Evolutionary conservation across 2,329 filamentous ascomycete genomes (phyloP).

Genomic region (Nemania serpens): DNA sequence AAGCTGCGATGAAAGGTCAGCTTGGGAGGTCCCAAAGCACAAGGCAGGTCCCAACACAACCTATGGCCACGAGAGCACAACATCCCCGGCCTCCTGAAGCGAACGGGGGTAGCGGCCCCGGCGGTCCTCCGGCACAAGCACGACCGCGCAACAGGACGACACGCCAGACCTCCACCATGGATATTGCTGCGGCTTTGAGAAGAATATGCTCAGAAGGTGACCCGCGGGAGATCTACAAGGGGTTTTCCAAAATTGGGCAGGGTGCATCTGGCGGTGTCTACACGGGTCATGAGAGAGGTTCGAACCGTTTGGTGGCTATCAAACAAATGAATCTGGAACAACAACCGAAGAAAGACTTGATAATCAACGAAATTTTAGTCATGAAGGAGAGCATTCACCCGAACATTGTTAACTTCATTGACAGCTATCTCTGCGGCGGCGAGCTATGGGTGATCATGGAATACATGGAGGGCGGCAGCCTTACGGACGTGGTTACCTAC

Average conservation of each 20-base stretch:
- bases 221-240: conserved; percentile 83
- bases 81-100: conserved; percentile 44
- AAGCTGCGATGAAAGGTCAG: conserved; percentile 75
- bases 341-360: conserved; percentile 97
- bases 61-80: conserved; percentile 58
- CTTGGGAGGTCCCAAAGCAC: conserved; percentile 77
- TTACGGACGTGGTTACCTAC: conserved; percentile 98
- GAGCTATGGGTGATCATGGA: conserved; percentile 99
- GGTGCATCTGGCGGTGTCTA: conserved; percentile 96
- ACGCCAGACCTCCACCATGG: conserved; percentile 78
- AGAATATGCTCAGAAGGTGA: conserved; percentile 90
- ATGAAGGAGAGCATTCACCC: conserved; percentile 99
- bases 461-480: conserved; percentile 97
- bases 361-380: conserved; percentile 98
- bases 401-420: conserved; percentile 99
- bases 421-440: conserved; percentile 87
- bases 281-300: conserved; percentile 83
- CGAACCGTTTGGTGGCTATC: conserved; percentile 90
- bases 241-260: conserved; percentile 93
- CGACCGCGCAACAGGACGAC: conserved; percentile 74
- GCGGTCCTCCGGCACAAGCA: conserved; percentile 38
- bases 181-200: conserved; percentile 82
- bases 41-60: conserved; percentile 59
- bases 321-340: conserved; percentile 99
- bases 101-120: conserved; percentile 35